These are phyloP conservation scores for Ceratocystiopsis minuta DNA, from an alignment of 2,329 filamentous ascomycete genomes.

Conservation along the genomic window DNA sequence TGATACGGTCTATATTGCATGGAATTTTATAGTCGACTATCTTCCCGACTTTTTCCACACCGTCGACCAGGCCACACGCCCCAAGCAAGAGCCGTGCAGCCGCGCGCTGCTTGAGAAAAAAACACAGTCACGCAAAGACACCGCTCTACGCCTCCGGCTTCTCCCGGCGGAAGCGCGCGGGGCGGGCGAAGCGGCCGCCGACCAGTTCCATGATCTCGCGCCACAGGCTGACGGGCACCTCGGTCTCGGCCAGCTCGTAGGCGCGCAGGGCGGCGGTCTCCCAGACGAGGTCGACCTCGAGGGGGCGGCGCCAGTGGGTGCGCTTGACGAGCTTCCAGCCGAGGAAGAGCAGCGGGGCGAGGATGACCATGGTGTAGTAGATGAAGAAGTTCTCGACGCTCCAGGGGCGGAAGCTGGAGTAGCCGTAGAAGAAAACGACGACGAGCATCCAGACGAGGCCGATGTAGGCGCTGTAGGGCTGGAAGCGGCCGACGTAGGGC, in stretches of 20 bases:
- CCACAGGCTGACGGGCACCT: slow-evolving; percentile 5
- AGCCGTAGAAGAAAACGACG: slow-evolving; percentile 29
- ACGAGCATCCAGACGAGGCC: slow-evolving; percentile 9
- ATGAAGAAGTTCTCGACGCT: slow-evolving; percentile 27
- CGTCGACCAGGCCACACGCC: too few relatives aligned
- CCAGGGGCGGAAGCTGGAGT: slow-evolving; percentile 32
- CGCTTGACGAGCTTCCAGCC: slow-evolving; percentile 46
- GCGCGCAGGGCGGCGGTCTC: slow-evolving; percentile 17
- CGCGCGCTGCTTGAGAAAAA: too few relatives aligned
- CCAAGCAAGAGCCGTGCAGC: too few relatives aligned
- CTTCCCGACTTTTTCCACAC: too few relatives aligned
- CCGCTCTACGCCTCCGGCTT: too few relatives aligned
- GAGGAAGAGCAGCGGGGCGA: slow-evolving; percentile 34
- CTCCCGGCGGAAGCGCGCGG: too few relatives aligned
- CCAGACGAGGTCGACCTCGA: slow-evolving; percentile 38
- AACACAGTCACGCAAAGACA: too few relatives aligned
- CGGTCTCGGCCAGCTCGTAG: slow-evolving; percentile 18
- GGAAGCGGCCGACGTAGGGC: slow-evolving; percentile 20
- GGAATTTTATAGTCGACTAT: too few relatives aligned
- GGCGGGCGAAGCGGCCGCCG: too few relatives aligned
- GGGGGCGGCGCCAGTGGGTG: slow-evolving; percentile 25
- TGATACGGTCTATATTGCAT: too few relatives aligned
- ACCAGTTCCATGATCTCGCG: slow-evolving; percentile 5
- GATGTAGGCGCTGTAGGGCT: slow-evolving; percentile 22
- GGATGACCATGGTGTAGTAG: slow-evolving; percentile 39